A percentile compares a stretch with the other conserved stretches of the same genome.
phyloP scores from a whole-genome alignment of 225 moss, liverwort and hornwort species.

The Ulota crispa region DNA sequence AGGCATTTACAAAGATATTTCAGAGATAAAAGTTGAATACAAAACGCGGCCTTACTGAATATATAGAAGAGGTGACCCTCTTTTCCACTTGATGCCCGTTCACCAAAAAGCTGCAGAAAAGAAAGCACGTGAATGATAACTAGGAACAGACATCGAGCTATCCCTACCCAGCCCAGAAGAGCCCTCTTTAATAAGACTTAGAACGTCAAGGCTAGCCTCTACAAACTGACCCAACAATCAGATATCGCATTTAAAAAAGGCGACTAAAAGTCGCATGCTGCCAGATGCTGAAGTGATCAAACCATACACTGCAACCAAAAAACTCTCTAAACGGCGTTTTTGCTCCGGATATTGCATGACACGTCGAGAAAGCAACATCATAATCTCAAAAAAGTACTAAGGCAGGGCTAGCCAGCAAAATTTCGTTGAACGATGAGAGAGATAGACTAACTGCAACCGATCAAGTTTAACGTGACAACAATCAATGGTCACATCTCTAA shows the following conservation, averaged over 20 bases:
- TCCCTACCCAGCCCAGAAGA: neutral
- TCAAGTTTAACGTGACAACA: conserved; percentile 11
- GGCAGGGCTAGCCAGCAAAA: neutral
- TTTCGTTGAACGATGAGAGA: neutral
- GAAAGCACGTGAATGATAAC: neutral
- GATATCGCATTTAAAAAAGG: neutral
- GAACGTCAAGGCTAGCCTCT: neutral
- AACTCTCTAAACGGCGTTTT: neutral
- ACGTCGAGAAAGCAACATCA: neutral
- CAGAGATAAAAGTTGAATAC: neutral
- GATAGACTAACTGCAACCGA: neutral
- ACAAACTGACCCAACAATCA: conserved; percentile 3
- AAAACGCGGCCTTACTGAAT: conserved; percentile 34
- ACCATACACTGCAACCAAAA: conserved; percentile 4
- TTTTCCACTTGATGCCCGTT: conserved; percentile 81
- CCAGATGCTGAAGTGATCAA: neutral
- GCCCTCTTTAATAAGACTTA: neutral
- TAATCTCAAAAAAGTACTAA: neutral
- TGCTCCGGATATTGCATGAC: neutral
- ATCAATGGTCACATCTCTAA: neutral
- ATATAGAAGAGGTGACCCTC: conserved; percentile 51
- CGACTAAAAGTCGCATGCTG: neutral
- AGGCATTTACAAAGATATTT: neutral
- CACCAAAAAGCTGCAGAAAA: conserved; percentile 49
- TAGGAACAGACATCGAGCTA: conserved; percentile 12